Conservation (phyloP, 345 rosid genomes). For the Brassica napus region Da-Ae NC_063439.1:23212501-23213000, state of each 20-base stretch:
- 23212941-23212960: slow-evolving; percentile 41
- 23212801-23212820: slow-evolving; percentile 68
- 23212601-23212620: slow-evolving; percentile 51
- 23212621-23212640: slow-evolving; percentile 41
- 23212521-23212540: slow-evolving; percentile 56
- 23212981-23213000: slow-evolving; percentile 47
- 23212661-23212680: slow-evolving; percentile 62
- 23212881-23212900: slow-evolving; percentile 60
- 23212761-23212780: slow-evolving; percentile 58
- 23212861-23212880: slow-evolving; percentile 39
- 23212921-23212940: slow-evolving; percentile 47
- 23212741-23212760: slow-evolving; percentile 69
- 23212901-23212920: slow-evolving; percentile 64
- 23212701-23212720: slow-evolving; percentile 56
- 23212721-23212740: slow-evolving; percentile 51
- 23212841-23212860: slow-evolving; percentile 78
- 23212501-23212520: slow-evolving; percentile 67
- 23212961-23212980: slow-evolving; percentile 19
- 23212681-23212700: slow-evolving; percentile 50
- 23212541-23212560: slow-evolving; percentile 73
- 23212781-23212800: slow-evolving; percentile 61
- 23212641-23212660: slow-evolving; percentile 45
- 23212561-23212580: slow-evolving; percentile 52
- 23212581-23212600: slow-evolving; percentile 47
- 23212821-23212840: slow-evolving; percentile 66